Conservation (phyloP, 331 rosid genomes). For the Quercus tomentella region DNA sequence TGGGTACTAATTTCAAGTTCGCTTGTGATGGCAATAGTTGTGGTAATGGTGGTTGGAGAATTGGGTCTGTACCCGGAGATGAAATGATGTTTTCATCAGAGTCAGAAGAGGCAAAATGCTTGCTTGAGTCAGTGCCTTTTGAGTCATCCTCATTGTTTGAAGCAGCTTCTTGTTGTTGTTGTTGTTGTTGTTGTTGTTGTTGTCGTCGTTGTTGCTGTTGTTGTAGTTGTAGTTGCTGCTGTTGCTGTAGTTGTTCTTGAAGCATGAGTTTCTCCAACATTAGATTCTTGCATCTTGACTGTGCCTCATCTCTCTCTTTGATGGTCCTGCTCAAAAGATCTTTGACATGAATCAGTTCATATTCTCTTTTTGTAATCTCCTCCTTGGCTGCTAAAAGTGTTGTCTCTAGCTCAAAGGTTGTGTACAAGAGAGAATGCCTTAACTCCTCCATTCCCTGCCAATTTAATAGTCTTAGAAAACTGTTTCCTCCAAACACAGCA, state of each 20-base stretch:
- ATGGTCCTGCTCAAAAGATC: conserved; percentile 50
- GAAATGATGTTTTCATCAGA: conserved; percentile 38
- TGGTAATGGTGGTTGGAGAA: conserved; percentile 9
- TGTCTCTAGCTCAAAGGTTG: conserved; percentile 71
- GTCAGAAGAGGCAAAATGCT: conserved; percentile 38
- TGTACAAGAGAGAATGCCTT: conserved; percentile 51
- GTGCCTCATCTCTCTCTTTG: conserved; percentile 71
- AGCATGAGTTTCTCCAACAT: conserved; percentile 50
- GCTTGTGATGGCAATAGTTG: conserved; percentile 14
- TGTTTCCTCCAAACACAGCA: not conserved
- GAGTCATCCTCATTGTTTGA: conserved; percentile 32
- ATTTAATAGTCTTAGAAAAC: not conserved
- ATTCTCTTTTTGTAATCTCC: conserved; percentile 58
- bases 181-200: not conserved
- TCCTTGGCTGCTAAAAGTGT: conserved; percentile 60
- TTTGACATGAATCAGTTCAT: conserved; percentile 46
- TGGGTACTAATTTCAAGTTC: conserved; percentile 26
- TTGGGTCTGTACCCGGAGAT: conserved; percentile 27
- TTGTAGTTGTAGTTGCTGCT: not conserved
- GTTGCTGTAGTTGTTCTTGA: conserved; percentile 29
- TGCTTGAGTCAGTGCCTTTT: conserved; percentile 31
- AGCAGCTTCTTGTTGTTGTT: conserved; percentile 12
- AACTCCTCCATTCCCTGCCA: conserved; percentile 66
- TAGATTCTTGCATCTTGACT: conserved; percentile 50
- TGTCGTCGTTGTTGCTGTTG: not conserved